Percentiles rank a stretch among this genome's conserved stretches.
phyloP scores from a whole-genome alignment of 1,284 basidiomycete genomes.

The Ceraceosorus guamensis region DNA sequence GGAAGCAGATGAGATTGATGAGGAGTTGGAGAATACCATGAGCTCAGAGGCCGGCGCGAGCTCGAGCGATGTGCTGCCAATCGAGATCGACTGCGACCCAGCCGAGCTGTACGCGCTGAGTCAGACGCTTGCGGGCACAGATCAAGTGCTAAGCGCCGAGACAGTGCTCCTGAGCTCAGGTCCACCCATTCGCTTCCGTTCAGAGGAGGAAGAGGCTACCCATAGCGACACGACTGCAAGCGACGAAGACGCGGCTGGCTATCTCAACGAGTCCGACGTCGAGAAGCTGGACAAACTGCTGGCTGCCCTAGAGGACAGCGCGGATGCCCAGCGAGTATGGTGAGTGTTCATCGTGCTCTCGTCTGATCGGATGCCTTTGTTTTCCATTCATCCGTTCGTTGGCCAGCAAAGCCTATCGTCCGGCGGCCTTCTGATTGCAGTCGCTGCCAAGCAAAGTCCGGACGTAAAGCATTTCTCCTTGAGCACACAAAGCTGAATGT shows the following conservation, averaged over 20 bases:
- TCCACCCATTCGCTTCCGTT: conserved; percentile 5
- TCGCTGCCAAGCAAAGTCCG: no score
- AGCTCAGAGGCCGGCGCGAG: conserved; percentile 10
- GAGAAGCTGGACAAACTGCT: conserved; percentile 12
- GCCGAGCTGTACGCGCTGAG: conserved; percentile 6
- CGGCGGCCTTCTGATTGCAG: no score
- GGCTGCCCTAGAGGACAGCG: conserved; percentile 11
- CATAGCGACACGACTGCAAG: neutral
- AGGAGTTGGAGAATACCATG: conserved; percentile 19
- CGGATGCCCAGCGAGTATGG: conserved; percentile 13
- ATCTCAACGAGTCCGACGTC: conserved; percentile 5
- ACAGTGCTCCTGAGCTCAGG: conserved; percentile 6
- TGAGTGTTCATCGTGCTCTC: neutral
- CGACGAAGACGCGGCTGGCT: conserved; percentile 6
- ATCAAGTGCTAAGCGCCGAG: conserved; percentile 6
- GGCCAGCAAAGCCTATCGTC: no score
- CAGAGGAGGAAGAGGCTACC: neutral
- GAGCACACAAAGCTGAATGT: no score
- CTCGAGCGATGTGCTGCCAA: conserved; percentile 1
- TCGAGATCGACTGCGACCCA: conserved; percentile 8
- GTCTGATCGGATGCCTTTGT: neutral
- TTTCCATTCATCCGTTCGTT: no score
- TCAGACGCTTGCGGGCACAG: conserved; percentile 1
- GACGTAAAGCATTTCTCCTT: no score
- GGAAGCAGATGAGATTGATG: conserved; percentile 18